Percentiles rank a stretch among this genome's conserved stretches.
These are phyloP conservation scores for Arabidopsis arenosa DNA, from an alignment of 345 rosid species.

Conservation along the genomic window DNA sequence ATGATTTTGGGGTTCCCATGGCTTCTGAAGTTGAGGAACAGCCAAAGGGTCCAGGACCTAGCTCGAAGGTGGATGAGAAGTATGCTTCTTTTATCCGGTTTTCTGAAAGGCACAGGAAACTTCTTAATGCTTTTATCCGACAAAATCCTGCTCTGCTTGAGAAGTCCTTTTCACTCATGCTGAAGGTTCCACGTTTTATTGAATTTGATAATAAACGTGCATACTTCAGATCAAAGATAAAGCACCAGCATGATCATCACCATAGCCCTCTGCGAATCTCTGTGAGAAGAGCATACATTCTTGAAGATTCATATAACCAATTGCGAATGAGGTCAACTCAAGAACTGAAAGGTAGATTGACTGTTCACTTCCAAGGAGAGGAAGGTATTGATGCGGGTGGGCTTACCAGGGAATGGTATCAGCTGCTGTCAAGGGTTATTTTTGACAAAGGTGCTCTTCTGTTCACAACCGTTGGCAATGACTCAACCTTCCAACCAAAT, in stretches of 20 bases:
- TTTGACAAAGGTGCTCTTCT: conserved; percentile 95
- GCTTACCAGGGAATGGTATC: conserved; percentile 99
- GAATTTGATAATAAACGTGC: conserved; percentile 96
- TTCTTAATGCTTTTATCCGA: conserved; percentile 90
- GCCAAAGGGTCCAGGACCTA: conserved; percentile 56
- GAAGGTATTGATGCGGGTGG: conserved; percentile 99
- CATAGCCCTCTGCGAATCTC: conserved; percentile 90
- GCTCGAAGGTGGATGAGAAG: conserved; percentile 75
- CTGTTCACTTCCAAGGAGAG: conserved; percentile 96
- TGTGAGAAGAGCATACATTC: conserved; percentile 93
- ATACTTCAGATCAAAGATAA: conserved; percentile 92
- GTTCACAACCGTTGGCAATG: conserved; percentile 97
- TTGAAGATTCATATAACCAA: conserved; percentile 98
- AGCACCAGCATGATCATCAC: conserved; percentile 93
- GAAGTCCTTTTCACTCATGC: conserved; percentile 95
- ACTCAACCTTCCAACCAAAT: conserved; percentile 96
- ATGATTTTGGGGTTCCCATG: conserved; percentile 56
- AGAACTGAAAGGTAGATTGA: conserved; percentile 92
- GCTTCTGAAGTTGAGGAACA: conserved; percentile 75
- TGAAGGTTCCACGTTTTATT: conserved; percentile 92
- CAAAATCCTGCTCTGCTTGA: conserved; percentile 93
- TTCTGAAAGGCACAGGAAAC: conserved; percentile 92
- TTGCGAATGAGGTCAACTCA: conserved; percentile 80
- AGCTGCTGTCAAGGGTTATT: conserved; percentile 89
- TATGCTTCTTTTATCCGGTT: conserved; percentile 79